phyloP scores from a whole-genome alignment of 164 flowering plant species.

The Taxillus chinensis region DNA sequence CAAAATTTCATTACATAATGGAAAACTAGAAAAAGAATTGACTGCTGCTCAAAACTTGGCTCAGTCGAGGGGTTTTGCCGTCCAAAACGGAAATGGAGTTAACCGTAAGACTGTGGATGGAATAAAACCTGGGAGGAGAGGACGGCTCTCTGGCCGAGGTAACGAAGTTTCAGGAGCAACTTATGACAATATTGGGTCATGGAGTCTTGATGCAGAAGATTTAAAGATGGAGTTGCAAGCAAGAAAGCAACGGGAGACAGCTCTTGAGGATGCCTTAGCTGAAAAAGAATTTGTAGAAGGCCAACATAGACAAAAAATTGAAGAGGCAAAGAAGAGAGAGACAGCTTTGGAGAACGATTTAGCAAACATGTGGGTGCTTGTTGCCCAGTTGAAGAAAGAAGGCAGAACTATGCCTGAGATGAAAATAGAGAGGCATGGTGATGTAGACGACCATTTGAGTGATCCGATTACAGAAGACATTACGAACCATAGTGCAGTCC shows the following conservation, averaged over 20 bases:
- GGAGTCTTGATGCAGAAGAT: conserved; percentile 72
- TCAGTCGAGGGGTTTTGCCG: conserved; percentile 36
- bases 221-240: conserved; percentile 74
- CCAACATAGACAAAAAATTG: conserved; percentile 55
- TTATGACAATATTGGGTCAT: conserved; percentile 54
- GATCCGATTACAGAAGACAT: conserved; percentile 24
- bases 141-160: background rate
- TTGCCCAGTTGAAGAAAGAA: conserved; percentile 87
- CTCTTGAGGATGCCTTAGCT: conserved; percentile 82
- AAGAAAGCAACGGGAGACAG: conserved; percentile 72
- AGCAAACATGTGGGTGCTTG: conserved; percentile 98
- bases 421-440: conserved; percentile 22
- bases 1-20: conserved; percentile 76
- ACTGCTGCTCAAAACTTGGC: conserved; percentile 52
- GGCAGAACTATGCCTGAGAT: conserved; percentile 32
- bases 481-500: conserved; percentile 16
- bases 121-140: conserved; percentile 12
- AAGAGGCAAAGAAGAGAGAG: conserved; percentile 77
- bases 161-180: conserved; percentile 35
- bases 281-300: conserved; percentile 72
- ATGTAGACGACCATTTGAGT: conserved; percentile 17
- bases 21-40: conserved; percentile 74
- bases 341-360: conserved; percentile 86
- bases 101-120: conserved; percentile 51
- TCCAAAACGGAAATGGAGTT: conserved; percentile 24